These are phyloP conservation scores for Annona cherimola DNA, from an alignment of 164 flowering plant species.

Conservation along the genomic window DNA sequence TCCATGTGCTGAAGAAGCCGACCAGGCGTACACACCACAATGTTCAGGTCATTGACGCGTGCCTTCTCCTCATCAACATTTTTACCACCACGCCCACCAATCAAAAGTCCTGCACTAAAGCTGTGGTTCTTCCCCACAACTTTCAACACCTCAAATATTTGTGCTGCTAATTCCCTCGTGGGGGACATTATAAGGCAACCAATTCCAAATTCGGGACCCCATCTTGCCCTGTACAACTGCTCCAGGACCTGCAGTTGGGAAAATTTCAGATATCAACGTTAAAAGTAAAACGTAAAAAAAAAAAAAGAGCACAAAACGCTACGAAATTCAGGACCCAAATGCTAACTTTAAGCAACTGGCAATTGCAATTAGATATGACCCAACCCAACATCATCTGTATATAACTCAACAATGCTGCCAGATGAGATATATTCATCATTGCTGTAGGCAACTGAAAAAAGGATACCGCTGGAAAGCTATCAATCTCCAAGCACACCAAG, in stretches of 20 bases:
- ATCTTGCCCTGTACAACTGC: constrained; percentile 69
- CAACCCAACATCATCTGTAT: background rate
- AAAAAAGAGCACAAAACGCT: background rate
- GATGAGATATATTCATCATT: background rate
- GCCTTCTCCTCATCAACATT: constrained; percentile 80
- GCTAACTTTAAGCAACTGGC: background rate
- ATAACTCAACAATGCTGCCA: background rate
- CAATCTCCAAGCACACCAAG: background rate
- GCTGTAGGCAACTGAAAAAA: background rate
- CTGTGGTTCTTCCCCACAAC: constrained; percentile 70
- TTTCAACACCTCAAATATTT: constrained; percentile 69
- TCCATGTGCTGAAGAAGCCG: constrained; percentile 99
- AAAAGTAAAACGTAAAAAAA: background rate
- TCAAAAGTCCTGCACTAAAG: constrained; percentile 89
- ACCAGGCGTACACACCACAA: constrained; percentile 93
- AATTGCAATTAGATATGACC: background rate
- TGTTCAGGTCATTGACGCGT: constrained; percentile 64
- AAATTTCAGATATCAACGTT: background rate
- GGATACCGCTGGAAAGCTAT: background rate
- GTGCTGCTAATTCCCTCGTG: constrained; percentile 85
- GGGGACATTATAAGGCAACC: constrained; percentile 95
- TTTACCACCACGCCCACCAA: constrained; percentile 92
- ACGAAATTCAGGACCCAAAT: background rate
- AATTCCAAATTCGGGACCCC: constrained; percentile 88
- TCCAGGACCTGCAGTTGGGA: constrained; percentile 59